Evolutionary conservation across 176 grass and related monocot genomes (phyloP), one percentile per base, ranked within the genome.

Genomic region (Ensete glaucum): DNA sequence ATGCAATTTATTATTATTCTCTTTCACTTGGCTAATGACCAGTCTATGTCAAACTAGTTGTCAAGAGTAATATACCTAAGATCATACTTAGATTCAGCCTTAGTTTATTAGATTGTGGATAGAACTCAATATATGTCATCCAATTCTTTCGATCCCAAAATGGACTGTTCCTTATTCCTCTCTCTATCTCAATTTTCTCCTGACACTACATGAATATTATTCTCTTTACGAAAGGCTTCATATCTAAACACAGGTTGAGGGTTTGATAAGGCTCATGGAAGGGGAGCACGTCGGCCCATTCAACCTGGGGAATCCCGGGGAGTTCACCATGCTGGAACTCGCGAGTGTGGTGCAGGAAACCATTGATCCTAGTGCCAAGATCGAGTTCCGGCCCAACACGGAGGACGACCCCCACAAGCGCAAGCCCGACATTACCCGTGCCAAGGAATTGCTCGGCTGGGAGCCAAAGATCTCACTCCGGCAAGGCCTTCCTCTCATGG

Each of bases 401-500:
- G 71, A 73, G 71, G 71, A 73, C 3, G 71, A 55, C 12, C 71
- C 71, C 22, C 71, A 73, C 71, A 73, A 73, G 52, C 71, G 71
- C 71, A 73, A 73, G 71, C 71, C 71, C 10, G 71, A 73, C 71
- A 73, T 73, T 21, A 55, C 52, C 52, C 21, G 20, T 52, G 71
- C 71, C 50, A 73, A 73, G 71, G 71, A 73, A 9, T 24, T 73
- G n/a, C 71, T 73, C 11, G 71, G 71, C 21, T 73, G 71, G 71
- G 71, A 73, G 71, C 71, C 71, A 50, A 27, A 54, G 52, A 55
- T 73, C 71, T 54, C 71, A 50, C 71, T 73, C 51, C 19, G 52
- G 22, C 71, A 27, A 12, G 71, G 71, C 5, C 71, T 73, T 23
- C 71, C 71, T 8, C 71, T 73, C 52, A 73, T 73, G 71, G 71